These are phyloP conservation scores for Inga oerstediana DNA, from an alignment of 306 rosid genomes.

Conservation along the genomic window DNA sequence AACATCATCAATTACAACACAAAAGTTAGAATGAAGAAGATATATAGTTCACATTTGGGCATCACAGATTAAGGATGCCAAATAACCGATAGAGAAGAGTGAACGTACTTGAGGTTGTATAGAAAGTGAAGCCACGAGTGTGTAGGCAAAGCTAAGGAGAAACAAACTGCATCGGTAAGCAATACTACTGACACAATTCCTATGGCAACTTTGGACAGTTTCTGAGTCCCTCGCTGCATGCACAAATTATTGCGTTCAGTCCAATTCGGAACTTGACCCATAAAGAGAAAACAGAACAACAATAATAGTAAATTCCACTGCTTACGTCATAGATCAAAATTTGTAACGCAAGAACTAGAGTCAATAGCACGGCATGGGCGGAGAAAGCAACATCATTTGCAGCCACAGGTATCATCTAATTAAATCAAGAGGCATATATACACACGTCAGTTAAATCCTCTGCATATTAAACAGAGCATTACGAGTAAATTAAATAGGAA, in stretches of 20 bases:
- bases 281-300: background rate
- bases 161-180: slow-evolving; percentile 75
- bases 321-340: slow-evolving; percentile 77
- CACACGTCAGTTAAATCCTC: background rate
- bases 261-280: slow-evolving; percentile 1
- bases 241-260: slow-evolving; percentile 24
- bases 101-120: slow-evolving; percentile 64
- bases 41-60: background rate
- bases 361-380: slow-evolving; percentile 77
- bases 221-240: slow-evolving; percentile 83
- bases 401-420: slow-evolving; percentile 96
- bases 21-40: slow-evolving; percentile 27
- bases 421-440: background rate
- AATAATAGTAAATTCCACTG: slow-evolving; percentile 1
- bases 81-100: slow-evolving; percentile 10
- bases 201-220: slow-evolving; percentile 60
- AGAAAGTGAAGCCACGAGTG: slow-evolving; percentile 94
- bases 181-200: slow-evolving; percentile 66
- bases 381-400: slow-evolving; percentile 96
- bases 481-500: no score
- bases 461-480: background rate
- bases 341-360: slow-evolving; percentile 69
- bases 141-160: slow-evolving; percentile 68
- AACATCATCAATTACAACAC: slow-evolving; percentile 34
- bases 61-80: no score